These are phyloP conservation scores for Podila epicladia DNA, from an alignment of 192 early-diverging fungal genomes.

Conservation along the genomic window DNA sequence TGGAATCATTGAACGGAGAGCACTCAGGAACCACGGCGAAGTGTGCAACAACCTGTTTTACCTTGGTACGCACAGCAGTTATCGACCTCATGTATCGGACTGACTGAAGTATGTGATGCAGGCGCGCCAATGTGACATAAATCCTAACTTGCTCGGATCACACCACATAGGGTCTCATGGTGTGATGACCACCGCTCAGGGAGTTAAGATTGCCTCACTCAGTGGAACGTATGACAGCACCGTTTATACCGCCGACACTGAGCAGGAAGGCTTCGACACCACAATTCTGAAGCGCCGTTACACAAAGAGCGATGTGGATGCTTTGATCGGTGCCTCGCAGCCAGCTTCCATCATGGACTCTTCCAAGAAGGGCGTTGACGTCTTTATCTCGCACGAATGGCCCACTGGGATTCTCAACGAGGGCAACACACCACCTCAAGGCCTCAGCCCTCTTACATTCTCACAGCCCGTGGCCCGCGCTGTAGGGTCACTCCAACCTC, in stretches of 20 bases:
- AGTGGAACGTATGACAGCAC: conserved; percentile 56
- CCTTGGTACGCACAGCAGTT: conserved; percentile 58
- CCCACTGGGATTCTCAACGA: conserved; percentile 61
- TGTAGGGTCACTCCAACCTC: conserved; percentile 69
- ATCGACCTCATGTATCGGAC: too few species aligned
- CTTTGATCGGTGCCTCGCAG: conserved; percentile 25
- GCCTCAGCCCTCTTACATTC: conserved; percentile 16
- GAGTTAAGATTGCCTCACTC: conserved; percentile 69
- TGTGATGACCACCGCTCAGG: conserved; percentile 65
- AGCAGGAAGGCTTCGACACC: conserved; percentile 24
- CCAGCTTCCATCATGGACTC: conserved; percentile 46
- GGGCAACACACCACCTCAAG: conserved; percentile 6
- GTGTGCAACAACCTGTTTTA: conserved; percentile 79
- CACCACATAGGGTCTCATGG: conserved; percentile 51
- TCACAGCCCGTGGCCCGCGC: conserved; percentile 56
- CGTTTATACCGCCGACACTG: conserved; percentile 22
- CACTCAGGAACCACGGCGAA: conserved; percentile 70
- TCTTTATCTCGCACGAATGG: conserved; percentile 89
- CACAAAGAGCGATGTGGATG: conserved; percentile 38
- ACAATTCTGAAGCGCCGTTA: conserved; percentile 27
- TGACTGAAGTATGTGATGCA: too few species aligned
- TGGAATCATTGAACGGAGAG: conserved; percentile 57
- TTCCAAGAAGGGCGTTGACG: conserved; percentile 67
- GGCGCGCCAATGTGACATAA: background rate
- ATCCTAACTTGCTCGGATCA: background rate